Evolutionary conservation across 768 basidiomycete genomes (phyloP).

Genomic region (Rhodotorula babjevae): DNA sequence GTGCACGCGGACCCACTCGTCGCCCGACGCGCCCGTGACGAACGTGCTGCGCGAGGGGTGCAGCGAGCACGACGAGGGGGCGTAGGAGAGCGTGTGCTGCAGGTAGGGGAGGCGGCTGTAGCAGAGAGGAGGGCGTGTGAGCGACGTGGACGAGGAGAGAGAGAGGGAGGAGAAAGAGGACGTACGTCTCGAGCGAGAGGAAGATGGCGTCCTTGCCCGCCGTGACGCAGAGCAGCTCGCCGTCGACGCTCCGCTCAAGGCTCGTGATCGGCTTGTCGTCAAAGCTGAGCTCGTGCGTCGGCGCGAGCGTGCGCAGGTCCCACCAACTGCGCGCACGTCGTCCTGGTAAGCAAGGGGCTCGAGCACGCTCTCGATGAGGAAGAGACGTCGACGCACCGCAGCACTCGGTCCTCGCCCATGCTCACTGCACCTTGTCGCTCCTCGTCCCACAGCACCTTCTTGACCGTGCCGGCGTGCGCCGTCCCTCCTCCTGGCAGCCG

Average conservation of each 20-base stretch:
- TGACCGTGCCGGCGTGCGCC: conserved; percentile 82
- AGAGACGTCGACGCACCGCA: conserved; percentile 61
- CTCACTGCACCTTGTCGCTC: conserved; percentile 63
- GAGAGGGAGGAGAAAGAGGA: not conserved
- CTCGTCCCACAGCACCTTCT: conserved; percentile 89
- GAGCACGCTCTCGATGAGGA: too few species aligned
- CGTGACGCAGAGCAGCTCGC: conserved; percentile 61
- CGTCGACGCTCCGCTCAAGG: conserved; percentile 74
- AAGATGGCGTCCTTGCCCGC: conserved; percentile 90
- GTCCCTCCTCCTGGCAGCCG: conserved; percentile 50
- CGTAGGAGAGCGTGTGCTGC: conserved; percentile 71
- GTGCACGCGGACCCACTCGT: conserved; percentile 96
- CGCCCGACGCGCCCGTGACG: conserved; percentile 77
- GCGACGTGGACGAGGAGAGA: not conserved
- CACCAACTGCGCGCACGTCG: conserved; percentile 66
- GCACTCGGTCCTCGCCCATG: conserved; percentile 82
- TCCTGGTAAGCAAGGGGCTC: not conserved
- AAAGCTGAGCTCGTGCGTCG: conserved; percentile 59
- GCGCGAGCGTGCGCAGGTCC: conserved; percentile 75
- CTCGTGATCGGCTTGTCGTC: conserved; percentile 80
- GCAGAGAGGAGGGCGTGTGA: too few species aligned
- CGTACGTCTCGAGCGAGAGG: conserved; percentile 56
- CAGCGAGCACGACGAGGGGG: conserved; percentile 88
- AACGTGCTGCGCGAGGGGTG: conserved; percentile 88
- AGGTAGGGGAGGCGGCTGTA: conserved; percentile 56